A percentile compares a stretch with the other conserved stretches of the same genome.
phyloP scores from a whole-genome alignment of 208 protist species.

The Trypanosoma scelopori region DNA sequence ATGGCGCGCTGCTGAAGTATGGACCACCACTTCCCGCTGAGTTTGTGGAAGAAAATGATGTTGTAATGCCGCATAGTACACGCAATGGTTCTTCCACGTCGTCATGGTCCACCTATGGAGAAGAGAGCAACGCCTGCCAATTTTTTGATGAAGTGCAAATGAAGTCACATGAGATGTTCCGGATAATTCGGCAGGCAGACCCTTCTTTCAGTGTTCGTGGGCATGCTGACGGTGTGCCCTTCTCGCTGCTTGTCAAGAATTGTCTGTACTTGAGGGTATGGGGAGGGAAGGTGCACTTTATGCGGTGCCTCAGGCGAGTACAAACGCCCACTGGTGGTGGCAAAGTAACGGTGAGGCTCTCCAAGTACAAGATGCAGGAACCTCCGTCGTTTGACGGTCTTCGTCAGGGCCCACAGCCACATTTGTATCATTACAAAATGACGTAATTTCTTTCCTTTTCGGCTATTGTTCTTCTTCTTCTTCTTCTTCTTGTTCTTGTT shows the following conservation, averaged over 20 bases:
- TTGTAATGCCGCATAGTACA: slow-evolving; percentile 19
- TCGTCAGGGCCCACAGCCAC: slow-evolving; percentile 79
- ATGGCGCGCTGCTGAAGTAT: slow-evolving; percentile 60
- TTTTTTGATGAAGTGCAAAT: slow-evolving; percentile 75
- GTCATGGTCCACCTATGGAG: neutral
- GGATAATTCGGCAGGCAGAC: slow-evolving; percentile 46
- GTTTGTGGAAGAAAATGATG: slow-evolving; percentile 53
- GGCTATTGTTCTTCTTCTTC: too few relatives aligned
- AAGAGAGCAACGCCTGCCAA: slow-evolving; percentile 30
- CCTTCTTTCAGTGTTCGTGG: slow-evolving; percentile 60
- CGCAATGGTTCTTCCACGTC: neutral
- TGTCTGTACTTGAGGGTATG: slow-evolving; percentile 67
- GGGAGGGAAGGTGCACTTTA: slow-evolving; percentile 67
- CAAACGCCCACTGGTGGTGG: neutral
- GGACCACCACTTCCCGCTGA: slow-evolving; percentile 79
- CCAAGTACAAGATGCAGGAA: slow-evolving; percentile 88
- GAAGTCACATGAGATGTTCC: slow-evolving; percentile 53
- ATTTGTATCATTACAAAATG: slow-evolving; percentile 63
- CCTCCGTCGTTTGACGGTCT: slow-evolving; percentile 69
- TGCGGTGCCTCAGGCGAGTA: slow-evolving; percentile 63
- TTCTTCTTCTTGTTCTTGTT: too few relatives aligned
- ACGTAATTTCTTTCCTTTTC: too few relatives aligned
- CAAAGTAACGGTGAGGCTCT: slow-evolving; percentile 36
- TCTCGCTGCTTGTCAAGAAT: slow-evolving; percentile 81
- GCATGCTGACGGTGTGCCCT: slow-evolving; percentile 70